Percentiles rank a stretch among this genome's conserved stretches.
Evolutionary conservation across 768 basidiomycete genomes (phyloP).

Genomic region (Myochromella boudieri): DNA sequence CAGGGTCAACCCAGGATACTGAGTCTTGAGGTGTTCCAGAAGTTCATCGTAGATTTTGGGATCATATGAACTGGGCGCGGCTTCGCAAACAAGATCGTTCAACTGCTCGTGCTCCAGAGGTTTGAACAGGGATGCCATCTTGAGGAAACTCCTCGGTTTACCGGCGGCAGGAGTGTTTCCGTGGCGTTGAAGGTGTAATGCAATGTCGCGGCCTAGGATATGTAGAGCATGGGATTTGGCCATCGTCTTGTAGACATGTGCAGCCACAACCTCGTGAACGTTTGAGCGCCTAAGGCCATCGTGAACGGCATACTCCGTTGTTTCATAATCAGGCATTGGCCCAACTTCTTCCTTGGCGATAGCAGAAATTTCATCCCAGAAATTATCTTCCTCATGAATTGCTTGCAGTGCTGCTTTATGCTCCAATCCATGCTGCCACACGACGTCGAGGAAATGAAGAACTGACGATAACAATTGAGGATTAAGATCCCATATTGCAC

Average conservation of each 20-base stretch:
- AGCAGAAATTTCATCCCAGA: slow-evolving; percentile 71
- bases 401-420: slow-evolving; percentile 59
- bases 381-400: slow-evolving; percentile 53
- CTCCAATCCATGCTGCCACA: slow-evolving; percentile 81
- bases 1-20: slow-evolving; percentile 62
- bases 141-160: slow-evolving; percentile 61
- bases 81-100: slow-evolving; percentile 66
- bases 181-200: slow-evolving; percentile 50
- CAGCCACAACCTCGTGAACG: slow-evolving; percentile 59
- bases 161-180: slow-evolving; percentile 30
- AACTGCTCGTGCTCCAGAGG: slow-evolving; percentile 58
- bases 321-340: slow-evolving; percentile 67
- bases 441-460: slow-evolving; percentile 71
- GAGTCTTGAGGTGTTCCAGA: slow-evolving; percentile 41
- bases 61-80: slow-evolving; percentile 68
- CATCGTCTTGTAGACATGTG: slow-evolving; percentile 66
- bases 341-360: slow-evolving; percentile 72
- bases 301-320: slow-evolving; percentile 43
- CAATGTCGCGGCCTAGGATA: slow-evolving; percentile 75
- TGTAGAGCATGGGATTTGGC: slow-evolving; percentile 75
- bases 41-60: slow-evolving; percentile 70
- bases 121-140: too few relatives aligned
- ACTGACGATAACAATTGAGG: slow-evolving; percentile 75
- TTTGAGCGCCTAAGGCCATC: slow-evolving; percentile 54
- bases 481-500: slow-evolving; percentile 72